Conservation (phyloP, 164 flowering plant species). For the Chimonanthus salicifolius region DNA sequence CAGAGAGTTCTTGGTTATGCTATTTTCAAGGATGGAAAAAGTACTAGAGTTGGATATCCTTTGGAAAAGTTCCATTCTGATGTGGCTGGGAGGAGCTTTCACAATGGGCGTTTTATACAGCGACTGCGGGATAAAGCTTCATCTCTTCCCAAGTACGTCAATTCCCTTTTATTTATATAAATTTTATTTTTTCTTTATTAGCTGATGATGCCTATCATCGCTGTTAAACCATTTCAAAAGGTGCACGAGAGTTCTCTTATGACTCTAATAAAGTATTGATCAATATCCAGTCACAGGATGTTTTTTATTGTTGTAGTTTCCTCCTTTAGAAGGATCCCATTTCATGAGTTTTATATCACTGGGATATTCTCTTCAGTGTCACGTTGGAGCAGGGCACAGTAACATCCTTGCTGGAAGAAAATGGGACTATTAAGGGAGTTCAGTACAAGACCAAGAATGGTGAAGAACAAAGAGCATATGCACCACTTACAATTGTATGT, state of each 20-base stretch:
- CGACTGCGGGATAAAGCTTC: constrained; percentile 84
- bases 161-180: neutral
- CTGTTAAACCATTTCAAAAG: neutral
- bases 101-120: constrained; percentile 93
- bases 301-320: neutral
- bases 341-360: constrained; percentile 1
- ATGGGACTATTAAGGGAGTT: constrained; percentile 74
- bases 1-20: constrained; percentile 90
- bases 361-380: constrained; percentile 39
- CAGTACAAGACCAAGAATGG: constrained; percentile 64
- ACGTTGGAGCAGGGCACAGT: constrained; percentile 75
- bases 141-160: constrained; percentile 64
- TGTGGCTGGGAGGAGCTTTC: constrained; percentile 94
- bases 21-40: constrained; percentile 80
- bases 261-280: neutral
- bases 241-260: neutral
- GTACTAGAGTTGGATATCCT: constrained; percentile 68
- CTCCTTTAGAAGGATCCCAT: neutral
- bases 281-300: neutral
- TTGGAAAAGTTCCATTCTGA: constrained; percentile 79
- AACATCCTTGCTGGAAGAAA: constrained; percentile 71
- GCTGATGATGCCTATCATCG: neutral
- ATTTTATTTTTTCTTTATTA: neutral
- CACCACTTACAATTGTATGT: constrained; percentile 86
- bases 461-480: constrained; percentile 52